A percentile compares a stretch with the other conserved stretches of the same genome.
These are phyloP conservation scores for Plantago major DNA, from an alignment of 257 asterid genomes.

Conservation along the genomic window DNA sequence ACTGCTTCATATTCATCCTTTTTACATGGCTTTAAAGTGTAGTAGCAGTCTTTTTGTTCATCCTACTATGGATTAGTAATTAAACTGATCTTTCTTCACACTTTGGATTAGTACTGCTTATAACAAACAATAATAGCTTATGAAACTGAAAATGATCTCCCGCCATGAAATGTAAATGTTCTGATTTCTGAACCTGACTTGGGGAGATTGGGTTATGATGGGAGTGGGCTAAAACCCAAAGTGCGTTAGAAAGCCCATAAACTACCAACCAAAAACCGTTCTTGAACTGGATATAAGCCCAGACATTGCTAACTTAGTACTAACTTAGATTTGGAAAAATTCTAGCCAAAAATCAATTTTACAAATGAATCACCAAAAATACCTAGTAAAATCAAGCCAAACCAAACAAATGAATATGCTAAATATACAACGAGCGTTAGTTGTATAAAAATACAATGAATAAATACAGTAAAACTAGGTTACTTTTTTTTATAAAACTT, in stretches of 20 bases:
- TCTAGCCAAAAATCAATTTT: neutral
- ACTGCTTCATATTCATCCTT: neutral
- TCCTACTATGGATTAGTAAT: too few relatives aligned
- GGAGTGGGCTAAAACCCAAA: neutral
- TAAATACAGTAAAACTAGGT: too few relatives aligned
- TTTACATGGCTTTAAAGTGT: neutral
- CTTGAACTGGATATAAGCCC: neutral
- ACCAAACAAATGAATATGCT: too few relatives aligned
- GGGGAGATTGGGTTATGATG: neutral
- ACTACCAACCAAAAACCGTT: neutral
- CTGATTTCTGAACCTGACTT: neutral
- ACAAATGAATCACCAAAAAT: too few relatives aligned
- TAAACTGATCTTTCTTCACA: too few relatives aligned
- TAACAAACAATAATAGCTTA: neutral
- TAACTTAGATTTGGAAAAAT: too few relatives aligned
- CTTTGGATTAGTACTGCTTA: too few relatives aligned
- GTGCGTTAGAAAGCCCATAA: neutral
- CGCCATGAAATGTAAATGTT: neutral
- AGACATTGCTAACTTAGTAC: constrained; percentile 5
- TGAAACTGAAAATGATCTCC: neutral
- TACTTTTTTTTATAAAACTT: too few relatives aligned
- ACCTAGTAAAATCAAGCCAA: too few relatives aligned
- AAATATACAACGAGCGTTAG: too few relatives aligned
- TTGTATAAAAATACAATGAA: too few relatives aligned
- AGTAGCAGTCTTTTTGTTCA: too few relatives aligned